Base-by-base conservation (phyloP, 257 asterid species). In the Linaria vulgaris region DNA sequence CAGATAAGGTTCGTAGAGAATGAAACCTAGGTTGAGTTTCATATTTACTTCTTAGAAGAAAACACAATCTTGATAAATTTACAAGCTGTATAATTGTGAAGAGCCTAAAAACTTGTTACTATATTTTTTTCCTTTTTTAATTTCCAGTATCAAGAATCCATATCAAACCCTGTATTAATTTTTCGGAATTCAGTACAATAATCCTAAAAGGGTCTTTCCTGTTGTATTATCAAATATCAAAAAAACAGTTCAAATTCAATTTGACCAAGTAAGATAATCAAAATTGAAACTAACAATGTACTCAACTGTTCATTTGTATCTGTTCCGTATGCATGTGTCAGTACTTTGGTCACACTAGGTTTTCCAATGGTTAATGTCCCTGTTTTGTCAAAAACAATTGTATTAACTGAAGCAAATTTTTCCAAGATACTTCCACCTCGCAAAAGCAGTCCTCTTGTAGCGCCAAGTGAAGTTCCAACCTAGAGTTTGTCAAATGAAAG, bases 391-490 rank as follows among this genome's bases (percentile, higher is more conserved):
- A 94, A 94, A 63, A 94, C 97, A 66, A 94, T 57, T 21, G 96
- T 72, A 63, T 94, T 69, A 47, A 94, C 96, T 60, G 81, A 67
- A 1, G 99, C 82, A 81, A 94, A 87, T 66, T 72, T 90, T 74
- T 94, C 99, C 69, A 94, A 76, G 72, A 90, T 74, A 68, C 88
- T 87, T 66, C 99, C 99, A 65, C 99, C 99, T 59, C 99, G 99
- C 81, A 94, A 82, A 76, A 94, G 95, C 77, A 94, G 80, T 63
- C 97, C 99, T 76, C 80, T 81, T 69, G 83, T 94, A 67, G 99
- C 99, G 71, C 99, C 99, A 70, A 94, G 97, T 66, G 99, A 94
- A 72, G 99, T 94, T 76, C 99, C 99, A 59, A 94, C 97, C 99
- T 94, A 72, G 23, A 69, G 74, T 76, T 59, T 64, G 55, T 8